phyloP scores from a whole-genome alignment of 371 early-diverging fungal species.

The Dinochytrium kinnereticum region DNA sequence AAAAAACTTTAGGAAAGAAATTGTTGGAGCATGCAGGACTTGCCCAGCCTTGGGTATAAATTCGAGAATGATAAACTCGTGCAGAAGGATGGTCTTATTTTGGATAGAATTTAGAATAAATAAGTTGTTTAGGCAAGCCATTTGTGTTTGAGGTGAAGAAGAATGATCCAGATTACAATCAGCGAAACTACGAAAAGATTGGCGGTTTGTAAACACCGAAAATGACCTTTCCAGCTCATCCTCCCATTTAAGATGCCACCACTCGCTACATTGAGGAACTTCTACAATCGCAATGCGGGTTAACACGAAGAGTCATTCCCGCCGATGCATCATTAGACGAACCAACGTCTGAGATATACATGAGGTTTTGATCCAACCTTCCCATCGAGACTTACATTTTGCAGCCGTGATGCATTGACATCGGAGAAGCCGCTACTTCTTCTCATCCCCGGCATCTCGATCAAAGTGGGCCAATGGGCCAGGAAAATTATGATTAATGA shows the following conservation, averaged over 20 bases:
- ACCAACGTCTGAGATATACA: slow-evolving; percentile 22
- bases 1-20: background rate
- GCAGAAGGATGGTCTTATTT: background rate
- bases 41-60: background rate
- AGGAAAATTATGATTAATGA: slow-evolving; percentile 54
- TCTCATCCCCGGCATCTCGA: slow-evolving; percentile 31
- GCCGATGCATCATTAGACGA: slow-evolving; percentile 29
- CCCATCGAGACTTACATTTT: background rate
- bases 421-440: slow-evolving; percentile 29
- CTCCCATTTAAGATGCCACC: slow-evolving; percentile 17
- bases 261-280: slow-evolving; percentile 26
- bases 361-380: slow-evolving; percentile 23
- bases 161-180: slow-evolving; percentile 24
- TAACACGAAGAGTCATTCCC: slow-evolving; percentile 19
- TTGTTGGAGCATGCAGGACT: background rate
- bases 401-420: slow-evolving; percentile 34
- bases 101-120: background rate
- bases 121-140: slow-evolving; percentile 21
- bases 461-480: slow-evolving; percentile 54
- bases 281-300: slow-evolving; percentile 21
- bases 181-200: slow-evolving; percentile 37
- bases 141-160: slow-evolving; percentile 32
- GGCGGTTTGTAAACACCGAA: slow-evolving; percentile 26
- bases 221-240: no score
- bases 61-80: background rate